These are phyloP conservation scores for Fusarium keratoplasticum DNA, from an alignment of 2,329 filamentous ascomycete species.

Conservation along the genomic window DNA sequence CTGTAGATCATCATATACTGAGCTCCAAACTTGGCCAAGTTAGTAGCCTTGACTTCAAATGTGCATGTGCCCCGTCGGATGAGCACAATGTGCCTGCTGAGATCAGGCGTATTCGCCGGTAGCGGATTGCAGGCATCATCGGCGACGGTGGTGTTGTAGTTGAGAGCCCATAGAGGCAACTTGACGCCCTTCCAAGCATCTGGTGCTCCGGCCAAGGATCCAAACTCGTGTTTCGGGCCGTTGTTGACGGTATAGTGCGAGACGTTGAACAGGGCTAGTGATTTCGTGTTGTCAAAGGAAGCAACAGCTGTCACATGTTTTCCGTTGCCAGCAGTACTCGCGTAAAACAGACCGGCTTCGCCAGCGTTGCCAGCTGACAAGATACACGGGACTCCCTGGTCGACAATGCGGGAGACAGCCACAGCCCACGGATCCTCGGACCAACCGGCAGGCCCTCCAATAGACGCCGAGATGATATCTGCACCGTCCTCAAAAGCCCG, in stretches of 20 bases:
- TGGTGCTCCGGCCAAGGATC: slow-evolving; percentile 56
- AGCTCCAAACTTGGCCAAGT: slow-evolving; percentile 66
- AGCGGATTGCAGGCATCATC: slow-evolving; percentile 65
- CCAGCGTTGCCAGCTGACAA: slow-evolving; percentile 66
- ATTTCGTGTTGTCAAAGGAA: slow-evolving; percentile 61
- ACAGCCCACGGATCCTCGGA: slow-evolving; percentile 63
- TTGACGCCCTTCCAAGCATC: slow-evolving; percentile 57
- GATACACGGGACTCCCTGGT: slow-evolving; percentile 63
- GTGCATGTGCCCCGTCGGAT: slow-evolving; percentile 69
- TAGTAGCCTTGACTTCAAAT: slow-evolving; percentile 65
- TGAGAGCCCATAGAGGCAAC: slow-evolving; percentile 62
- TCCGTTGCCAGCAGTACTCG: slow-evolving; percentile 61
- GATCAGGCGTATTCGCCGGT: slow-evolving; percentile 65
- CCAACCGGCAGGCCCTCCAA: slow-evolving; percentile 65
- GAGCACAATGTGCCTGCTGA: slow-evolving; percentile 68
- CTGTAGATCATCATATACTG: slow-evolving; percentile 73
- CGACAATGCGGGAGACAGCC: slow-evolving; percentile 64
- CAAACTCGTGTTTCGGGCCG: slow-evolving; percentile 52
- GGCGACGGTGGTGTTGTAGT: slow-evolving; percentile 59
- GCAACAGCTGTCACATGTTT: slow-evolving; percentile 61
- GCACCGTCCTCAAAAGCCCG: slow-evolving; percentile 70
- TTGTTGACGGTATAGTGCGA: slow-evolving; percentile 56
- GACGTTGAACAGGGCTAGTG: slow-evolving; percentile 56
- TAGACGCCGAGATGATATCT: slow-evolving; percentile 67
- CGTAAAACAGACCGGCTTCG: slow-evolving; percentile 59